Percentiles rank a stretch among this genome's conserved stretches.
phyloP scores from a whole-genome alignment of 257 asterid genomes.

The Solanum pimpinellifolium region DNA sequence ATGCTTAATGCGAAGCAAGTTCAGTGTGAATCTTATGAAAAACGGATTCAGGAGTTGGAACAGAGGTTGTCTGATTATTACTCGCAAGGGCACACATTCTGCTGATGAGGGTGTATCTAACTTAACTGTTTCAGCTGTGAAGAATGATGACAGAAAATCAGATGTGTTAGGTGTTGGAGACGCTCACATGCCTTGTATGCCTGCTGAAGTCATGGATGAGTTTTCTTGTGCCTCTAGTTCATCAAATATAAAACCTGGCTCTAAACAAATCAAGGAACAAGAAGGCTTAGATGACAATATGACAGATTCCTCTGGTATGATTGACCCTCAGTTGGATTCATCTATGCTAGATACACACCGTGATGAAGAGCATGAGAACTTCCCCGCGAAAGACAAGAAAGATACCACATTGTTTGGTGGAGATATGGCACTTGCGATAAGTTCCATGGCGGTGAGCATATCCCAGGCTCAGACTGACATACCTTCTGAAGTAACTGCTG shows the following conservation, averaged over 20 bases:
- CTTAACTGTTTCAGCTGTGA: constrained; percentile 29
- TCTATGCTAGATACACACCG: constrained; percentile 70
- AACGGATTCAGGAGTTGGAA: constrained; percentile 86
- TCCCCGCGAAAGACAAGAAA: constrained; percentile 38
- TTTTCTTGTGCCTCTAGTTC: constrained; percentile 46
- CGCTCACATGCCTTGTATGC: constrained; percentile 27
- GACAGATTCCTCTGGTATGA: constrained; percentile 61
- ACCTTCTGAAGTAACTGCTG: constrained; percentile 22
- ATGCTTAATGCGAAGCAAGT: constrained; percentile 62
- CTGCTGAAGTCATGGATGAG: constrained; percentile 43
- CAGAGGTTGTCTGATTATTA: constrained; percentile 74
- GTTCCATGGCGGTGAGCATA: constrained; percentile 77
- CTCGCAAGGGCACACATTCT: constrained; percentile 31
- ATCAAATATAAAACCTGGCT: constrained; percentile 30
- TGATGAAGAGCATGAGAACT: constrained; percentile 44
- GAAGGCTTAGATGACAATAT: constrained; percentile 71
- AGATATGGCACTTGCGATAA: constrained; percentile 34
- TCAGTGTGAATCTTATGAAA: constrained; percentile 87
- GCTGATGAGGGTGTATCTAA: constrained; percentile 30
- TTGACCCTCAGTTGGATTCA: constrained; percentile 65
- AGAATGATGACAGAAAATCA: constrained; percentile 45
- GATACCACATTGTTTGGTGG: constrained; percentile 26
- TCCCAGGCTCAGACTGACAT: constrained; percentile 40
- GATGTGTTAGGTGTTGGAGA: constrained; percentile 44
- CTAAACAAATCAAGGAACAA: constrained; percentile 38